Evolutionary conservation across 371 early-diverging fungal species (phyloP).

Genomic region (Mucor sp.): DNA sequence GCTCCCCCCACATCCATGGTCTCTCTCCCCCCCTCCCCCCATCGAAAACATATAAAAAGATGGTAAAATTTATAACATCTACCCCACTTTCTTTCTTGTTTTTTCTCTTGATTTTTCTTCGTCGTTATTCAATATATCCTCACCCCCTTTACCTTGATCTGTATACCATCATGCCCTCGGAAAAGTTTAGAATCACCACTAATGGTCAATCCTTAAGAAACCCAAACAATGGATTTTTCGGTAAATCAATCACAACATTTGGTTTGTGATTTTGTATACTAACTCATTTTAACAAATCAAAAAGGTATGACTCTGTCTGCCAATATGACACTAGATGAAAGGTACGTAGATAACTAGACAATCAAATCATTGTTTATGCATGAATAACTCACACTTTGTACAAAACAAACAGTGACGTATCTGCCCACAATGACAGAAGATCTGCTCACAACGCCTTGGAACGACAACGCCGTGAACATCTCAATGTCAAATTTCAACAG

Average conservation of each 20-base stretch:
- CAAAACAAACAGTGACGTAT: slow-evolving; percentile 27
- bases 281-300: background rate
- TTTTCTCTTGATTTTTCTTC: background rate
- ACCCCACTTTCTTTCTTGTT: slow-evolving; percentile 1
- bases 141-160: slow-evolving; percentile 1
- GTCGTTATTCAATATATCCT: background rate
- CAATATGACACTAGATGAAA: slow-evolving; percentile 35
- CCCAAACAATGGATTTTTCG: slow-evolving; percentile 29
- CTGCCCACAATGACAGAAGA: slow-evolving; percentile 49
- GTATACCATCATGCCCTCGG: slow-evolving; percentile 33
- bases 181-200: slow-evolving; percentile 37
- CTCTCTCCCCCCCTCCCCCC: background rate
- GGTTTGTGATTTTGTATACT: slow-evolving; percentile 5
- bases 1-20: background rate
- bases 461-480: slow-evolving; percentile 76
- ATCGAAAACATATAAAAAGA: slow-evolving; percentile 10
- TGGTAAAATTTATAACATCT: background rate
- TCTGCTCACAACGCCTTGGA: slow-evolving; percentile 84
- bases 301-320: slow-evolving; percentile 30
- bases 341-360: slow-evolving; percentile 9
- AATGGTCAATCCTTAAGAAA: slow-evolving; percentile 38
- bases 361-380: background rate
- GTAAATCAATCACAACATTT: slow-evolving; percentile 4
- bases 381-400: background rate
- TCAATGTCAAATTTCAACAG: slow-evolving; percentile 77